Evolutionary conservation across 768 basidiomycete species (phyloP).

Genomic region (Russula foetens): DNA sequence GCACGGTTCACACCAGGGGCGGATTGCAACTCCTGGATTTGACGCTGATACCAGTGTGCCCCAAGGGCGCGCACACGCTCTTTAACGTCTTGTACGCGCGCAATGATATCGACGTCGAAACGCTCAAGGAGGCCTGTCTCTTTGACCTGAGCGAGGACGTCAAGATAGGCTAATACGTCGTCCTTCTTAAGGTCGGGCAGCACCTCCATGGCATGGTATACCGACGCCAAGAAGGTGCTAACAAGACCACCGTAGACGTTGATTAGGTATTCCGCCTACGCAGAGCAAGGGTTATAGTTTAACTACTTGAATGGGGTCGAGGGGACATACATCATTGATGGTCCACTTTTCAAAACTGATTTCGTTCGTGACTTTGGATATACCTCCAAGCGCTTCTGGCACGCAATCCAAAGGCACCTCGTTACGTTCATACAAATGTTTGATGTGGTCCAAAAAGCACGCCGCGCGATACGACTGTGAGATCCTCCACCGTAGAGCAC

Average conservation of each 20-base stretch:
- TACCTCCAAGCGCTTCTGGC: conserved; percentile 74
- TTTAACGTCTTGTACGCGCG: conserved; percentile 60
- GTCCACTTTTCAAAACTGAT: conserved; percentile 72
- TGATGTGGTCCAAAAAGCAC: conserved; percentile 80
- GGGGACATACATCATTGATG: conserved; percentile 61
- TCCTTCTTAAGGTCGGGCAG: conserved; percentile 66
- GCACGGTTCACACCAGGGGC: conserved; percentile 76
- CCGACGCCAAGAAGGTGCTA: conserved; percentile 75
- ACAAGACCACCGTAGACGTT: conserved; percentile 66
- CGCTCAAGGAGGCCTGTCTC: conserved; percentile 63
- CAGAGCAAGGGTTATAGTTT: background rate
- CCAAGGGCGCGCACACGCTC: conserved; percentile 55
- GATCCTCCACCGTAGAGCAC: conserved; percentile 86
- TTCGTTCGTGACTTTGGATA: conserved; percentile 64
- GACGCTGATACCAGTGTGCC: conserved; percentile 51
- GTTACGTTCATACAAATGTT: conserved; percentile 78
- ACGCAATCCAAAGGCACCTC: conserved; percentile 94
- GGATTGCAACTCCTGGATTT: conserved; percentile 54
- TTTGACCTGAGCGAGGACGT: conserved; percentile 62
- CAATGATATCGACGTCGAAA: conserved; percentile 64
- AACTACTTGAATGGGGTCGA: conserved; percentile 5
- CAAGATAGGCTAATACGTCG: conserved; percentile 56
- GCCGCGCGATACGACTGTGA: conserved; percentile 67
- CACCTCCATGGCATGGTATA: conserved; percentile 78
- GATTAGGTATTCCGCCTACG: conserved; percentile 59